Percentiles rank a stretch among this genome's conserved stretches.
phyloP scores from a whole-genome alignment of 2,329 filamentous ascomycete species.

The Diaporthe citri region DNA sequence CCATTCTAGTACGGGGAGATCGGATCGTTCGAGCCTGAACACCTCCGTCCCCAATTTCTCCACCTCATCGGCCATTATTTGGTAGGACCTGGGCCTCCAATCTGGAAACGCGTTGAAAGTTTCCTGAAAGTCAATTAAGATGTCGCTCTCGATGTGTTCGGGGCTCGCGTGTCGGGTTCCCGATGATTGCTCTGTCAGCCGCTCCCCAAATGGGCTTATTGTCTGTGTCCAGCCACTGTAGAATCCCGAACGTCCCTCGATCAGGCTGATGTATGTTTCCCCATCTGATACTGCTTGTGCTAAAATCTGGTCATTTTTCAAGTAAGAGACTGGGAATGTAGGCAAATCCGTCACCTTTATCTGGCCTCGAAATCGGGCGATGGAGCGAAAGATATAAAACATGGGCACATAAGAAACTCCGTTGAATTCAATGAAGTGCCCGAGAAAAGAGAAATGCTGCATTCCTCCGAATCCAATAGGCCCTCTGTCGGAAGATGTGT shows the following conservation, averaged over 20 bases:
- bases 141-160: constrained; percentile 12
- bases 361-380: rapidly evolving
- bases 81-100: background rate
- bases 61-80: too few species aligned
- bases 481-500: too few species aligned
- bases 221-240: constrained; percentile 27
- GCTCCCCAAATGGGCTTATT: background rate
- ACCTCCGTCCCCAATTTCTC: too few species aligned
- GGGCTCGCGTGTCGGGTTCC: too few species aligned
- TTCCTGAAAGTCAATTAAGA: constrained; percentile 22
- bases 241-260: background rate
- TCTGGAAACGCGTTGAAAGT: background rate
- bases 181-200: too few species aligned
- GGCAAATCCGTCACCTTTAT: background rate
- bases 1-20: background rate
- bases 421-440: too few species aligned
- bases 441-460: too few species aligned
- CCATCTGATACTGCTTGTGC: background rate
- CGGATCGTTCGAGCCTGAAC: too few species aligned
- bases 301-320: background rate
- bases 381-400: too few species aligned
- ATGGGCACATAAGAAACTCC: too few species aligned
- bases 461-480: too few species aligned
- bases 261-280: background rate
- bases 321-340: background rate